Conservation (phyloP, 345 rosid genomes). For the Hevea brasiliensis region DNA sequence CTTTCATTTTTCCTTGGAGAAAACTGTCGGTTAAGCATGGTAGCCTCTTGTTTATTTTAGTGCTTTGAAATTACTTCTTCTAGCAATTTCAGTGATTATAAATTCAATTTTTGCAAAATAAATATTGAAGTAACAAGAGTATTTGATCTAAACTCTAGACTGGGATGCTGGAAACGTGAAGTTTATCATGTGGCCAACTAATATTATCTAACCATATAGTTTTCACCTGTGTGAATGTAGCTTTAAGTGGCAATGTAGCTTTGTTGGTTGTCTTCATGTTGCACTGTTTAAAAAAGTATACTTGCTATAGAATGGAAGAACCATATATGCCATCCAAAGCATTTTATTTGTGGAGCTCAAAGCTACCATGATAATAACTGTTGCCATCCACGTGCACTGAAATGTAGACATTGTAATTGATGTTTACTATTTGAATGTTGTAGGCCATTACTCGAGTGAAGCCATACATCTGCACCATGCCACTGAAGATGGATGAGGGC, state of each 20-base stretch:
- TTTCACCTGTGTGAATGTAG: no score
- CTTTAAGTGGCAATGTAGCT: no score
- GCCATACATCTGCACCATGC: conserved; percentile 95
- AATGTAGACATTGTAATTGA: neutral
- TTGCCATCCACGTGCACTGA: neutral
- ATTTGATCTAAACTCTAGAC: neutral
- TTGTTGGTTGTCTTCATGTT: no score
- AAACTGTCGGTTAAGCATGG: neutral
- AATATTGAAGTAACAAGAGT: neutral
- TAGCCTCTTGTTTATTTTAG: neutral
- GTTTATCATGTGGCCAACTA: no score
- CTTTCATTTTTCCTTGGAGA: neutral
- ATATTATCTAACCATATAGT: no score
- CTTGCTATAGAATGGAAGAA: no score
- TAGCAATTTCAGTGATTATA: neutral
- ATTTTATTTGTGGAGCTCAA: no score
- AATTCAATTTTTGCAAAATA: neutral
- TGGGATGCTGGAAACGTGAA: no score
- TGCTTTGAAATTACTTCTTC: neutral
- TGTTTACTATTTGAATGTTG: conserved; percentile 7
- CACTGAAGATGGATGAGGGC: conserved; percentile 90
- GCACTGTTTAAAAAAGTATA: no score
- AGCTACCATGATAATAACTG: neutral
- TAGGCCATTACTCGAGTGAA: conserved; percentile 89
- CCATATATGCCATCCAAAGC: no score